phyloP scores from a whole-genome alignment of 2,329 filamentous ascomycete genomes.

The Fusarium oligoseptatum region DNA sequence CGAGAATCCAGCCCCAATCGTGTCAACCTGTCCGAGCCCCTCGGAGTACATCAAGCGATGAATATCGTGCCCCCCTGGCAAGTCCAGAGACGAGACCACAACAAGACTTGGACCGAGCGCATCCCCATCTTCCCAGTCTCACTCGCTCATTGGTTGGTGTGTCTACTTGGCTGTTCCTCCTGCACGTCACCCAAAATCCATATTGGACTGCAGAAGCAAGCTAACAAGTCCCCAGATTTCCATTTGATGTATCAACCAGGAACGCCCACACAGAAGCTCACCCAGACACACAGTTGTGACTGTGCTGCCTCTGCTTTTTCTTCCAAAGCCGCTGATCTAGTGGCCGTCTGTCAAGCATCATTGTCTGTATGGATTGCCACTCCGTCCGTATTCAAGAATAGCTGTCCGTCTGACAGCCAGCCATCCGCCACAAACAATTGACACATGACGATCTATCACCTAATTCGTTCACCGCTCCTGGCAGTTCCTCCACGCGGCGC shows the following conservation, averaged over 20 bases:
- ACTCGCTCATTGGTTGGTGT: slow-evolving; percentile 40
- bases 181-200: slow-evolving; percentile 44
- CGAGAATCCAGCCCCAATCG: slow-evolving; percentile 17
- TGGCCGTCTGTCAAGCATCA: slow-evolving; percentile 4
- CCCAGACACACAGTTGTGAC: slow-evolving; percentile 22
- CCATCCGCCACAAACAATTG: slow-evolving; percentile 31
- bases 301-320: background rate
- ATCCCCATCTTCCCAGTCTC: slow-evolving; percentile 24
- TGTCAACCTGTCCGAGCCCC: slow-evolving; percentile 5
- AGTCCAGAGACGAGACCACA: slow-evolving; percentile 22
- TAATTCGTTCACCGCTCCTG: slow-evolving; percentile 41
- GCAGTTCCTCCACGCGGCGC: slow-evolving; percentile 18
- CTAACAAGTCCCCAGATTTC: slow-evolving; percentile 38
- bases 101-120: slow-evolving; percentile 43
- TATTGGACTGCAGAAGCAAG: slow-evolving; percentile 37
- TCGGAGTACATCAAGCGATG: slow-evolving; percentile 17
- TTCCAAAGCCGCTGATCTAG: background rate
- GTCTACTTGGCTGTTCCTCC: slow-evolving; percentile 24
- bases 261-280: slow-evolving; percentile 24
- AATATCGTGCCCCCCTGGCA: slow-evolving; percentile 33
- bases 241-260: slow-evolving; percentile 30
- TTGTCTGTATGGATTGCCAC: slow-evolving; percentile 11
- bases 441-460: slow-evolving; percentile 38
- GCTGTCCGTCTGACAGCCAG: slow-evolving; percentile 12
- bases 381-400: slow-evolving; percentile 19